Evolutionary conservation across 2,329 filamentous ascomycete genomes (phyloP), one percentile per base, ranked within the genome.

Genomic region (Fusarium pininemorale): DNA sequence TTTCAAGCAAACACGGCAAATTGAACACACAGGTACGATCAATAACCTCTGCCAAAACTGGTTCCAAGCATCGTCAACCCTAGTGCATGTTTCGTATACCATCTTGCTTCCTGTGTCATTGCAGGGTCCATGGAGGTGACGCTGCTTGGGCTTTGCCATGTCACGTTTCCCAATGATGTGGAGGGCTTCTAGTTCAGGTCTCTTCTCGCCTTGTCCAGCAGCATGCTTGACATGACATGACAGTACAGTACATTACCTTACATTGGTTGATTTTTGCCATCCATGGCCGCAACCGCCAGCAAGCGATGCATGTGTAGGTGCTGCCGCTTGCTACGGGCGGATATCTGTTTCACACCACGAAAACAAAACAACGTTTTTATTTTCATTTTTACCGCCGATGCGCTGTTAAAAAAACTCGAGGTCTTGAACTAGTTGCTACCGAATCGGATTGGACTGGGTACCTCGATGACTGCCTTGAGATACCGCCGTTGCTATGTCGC

Each of bases 401-500:
- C 55, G 57, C 53, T 67, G 73, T 53, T 38, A 20, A 39, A 39
- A 30, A 45, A 58, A 41, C 38, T 50, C 26, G 38, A 63, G 28
- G 61, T 60, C 48, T 50, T 37, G 55, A 42, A 48, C 50, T 42
- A 38, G 24, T 30, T 53, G 45, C 51, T n/a, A n/a, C 51, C 51
- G 39, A 51, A 69, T 69, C 63, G 48, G 51, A 70, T 63, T 62
- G 63, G 47, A 62, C 35, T 66, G 48, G 63, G 66, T 69, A 50
- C 55, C 55, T 64, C 44, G 57, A 73, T 37, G 47, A 55, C 59
- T 60, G 68, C 70, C 70, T 74, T 70, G 74, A 70, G 69, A 59
- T 77, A 63, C 72, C 65, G 72, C 75, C 70, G 72, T 77, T 72
- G 74, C 74, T 76, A 61, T 73, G 73, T 66, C 69, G 74, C 69